A percentile compares a stretch with the other conserved stretches of the same genome.
These are phyloP conservation scores for Poteriospumella lacustris DNA, from an alignment of 108 stramenopile species.

Conservation along the genomic window DNA sequence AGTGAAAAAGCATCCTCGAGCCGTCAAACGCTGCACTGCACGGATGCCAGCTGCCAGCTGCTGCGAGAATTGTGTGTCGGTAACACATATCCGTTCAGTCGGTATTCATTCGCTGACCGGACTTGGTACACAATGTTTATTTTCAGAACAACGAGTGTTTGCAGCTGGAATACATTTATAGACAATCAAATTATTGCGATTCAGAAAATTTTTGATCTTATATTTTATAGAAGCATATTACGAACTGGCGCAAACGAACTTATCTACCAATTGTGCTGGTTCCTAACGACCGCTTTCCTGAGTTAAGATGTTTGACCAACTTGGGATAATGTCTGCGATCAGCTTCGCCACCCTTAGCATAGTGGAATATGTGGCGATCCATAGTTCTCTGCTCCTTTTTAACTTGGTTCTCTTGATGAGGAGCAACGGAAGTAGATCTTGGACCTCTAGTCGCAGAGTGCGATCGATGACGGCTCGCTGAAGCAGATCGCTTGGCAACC, in stretches of 20 bases:
- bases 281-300: conserved; percentile 56
- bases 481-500: not conserved
- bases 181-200: too few relatives aligned
- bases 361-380: conserved; percentile 33
- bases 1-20: too few relatives aligned
- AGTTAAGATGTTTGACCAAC: conserved; percentile 55
- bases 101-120: too few relatives aligned
- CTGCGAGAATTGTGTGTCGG: too few relatives aligned
- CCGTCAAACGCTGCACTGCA: too few relatives aligned
- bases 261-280: conserved; percentile 25
- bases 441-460: conserved; percentile 27
- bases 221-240: too few relatives aligned
- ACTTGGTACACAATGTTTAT: too few relatives aligned
- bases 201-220: too few relatives aligned
- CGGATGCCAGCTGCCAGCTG: too few relatives aligned
- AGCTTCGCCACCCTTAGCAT: conserved; percentile 46
- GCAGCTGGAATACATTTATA: too few relatives aligned
- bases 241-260: not conserved
- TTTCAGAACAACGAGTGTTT: too few relatives aligned
- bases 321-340: conserved; percentile 49
- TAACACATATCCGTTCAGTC: too few relatives aligned
- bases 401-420: conserved; percentile 28
- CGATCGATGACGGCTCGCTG: conserved; percentile 33
- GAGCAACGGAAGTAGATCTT: conserved; percentile 11
- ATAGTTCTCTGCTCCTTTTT: conserved; percentile 19